Evolutionary conservation across 2,329 filamentous ascomycete genomes (phyloP).

Genomic region (Chalaropsis thielavioides): DNA sequence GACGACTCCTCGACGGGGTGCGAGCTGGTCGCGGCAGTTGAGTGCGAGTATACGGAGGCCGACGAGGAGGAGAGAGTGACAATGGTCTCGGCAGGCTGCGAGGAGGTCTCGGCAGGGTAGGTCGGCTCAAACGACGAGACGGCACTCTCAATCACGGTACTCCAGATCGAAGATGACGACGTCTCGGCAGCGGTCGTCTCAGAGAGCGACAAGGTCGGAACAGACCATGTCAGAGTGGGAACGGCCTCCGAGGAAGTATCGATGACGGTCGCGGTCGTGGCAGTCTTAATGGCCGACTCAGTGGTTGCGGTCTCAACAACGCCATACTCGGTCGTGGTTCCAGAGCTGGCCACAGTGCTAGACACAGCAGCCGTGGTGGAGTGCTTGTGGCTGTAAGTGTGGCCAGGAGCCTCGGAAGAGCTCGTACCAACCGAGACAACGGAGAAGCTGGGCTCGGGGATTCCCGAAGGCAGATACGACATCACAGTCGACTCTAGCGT

Average conservation of each 20-base stretch:
- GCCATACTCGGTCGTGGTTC: neutral
- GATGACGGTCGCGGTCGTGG: neutral
- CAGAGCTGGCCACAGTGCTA: neutral
- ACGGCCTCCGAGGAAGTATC: neutral
- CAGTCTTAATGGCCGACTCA: neutral
- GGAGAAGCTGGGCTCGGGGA: neutral
- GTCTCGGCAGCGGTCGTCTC: neutral
- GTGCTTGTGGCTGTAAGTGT: neutral
- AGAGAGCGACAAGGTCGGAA: constrained; percentile 4
- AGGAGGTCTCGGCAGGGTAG: neutral
- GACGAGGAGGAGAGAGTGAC: neutral
- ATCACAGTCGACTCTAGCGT: constrained; percentile 12
- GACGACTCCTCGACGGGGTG: neutral
- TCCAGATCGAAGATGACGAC: neutral
- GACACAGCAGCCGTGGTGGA: constrained; percentile 9
- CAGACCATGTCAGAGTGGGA: neutral
- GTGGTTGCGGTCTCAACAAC: neutral
- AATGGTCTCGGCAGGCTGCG: neutral
- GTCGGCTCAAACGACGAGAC: constrained; percentile 2
- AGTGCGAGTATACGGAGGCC: neutral
- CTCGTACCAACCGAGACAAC: neutral
- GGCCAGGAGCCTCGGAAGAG: neutral
- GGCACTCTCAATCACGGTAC: neutral
- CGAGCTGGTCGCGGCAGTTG: neutral
- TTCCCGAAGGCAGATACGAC: neutral